Base-by-base conservation (phyloP, 192 early-diverging fungal species). In the Coemansia sp. region DNA sequence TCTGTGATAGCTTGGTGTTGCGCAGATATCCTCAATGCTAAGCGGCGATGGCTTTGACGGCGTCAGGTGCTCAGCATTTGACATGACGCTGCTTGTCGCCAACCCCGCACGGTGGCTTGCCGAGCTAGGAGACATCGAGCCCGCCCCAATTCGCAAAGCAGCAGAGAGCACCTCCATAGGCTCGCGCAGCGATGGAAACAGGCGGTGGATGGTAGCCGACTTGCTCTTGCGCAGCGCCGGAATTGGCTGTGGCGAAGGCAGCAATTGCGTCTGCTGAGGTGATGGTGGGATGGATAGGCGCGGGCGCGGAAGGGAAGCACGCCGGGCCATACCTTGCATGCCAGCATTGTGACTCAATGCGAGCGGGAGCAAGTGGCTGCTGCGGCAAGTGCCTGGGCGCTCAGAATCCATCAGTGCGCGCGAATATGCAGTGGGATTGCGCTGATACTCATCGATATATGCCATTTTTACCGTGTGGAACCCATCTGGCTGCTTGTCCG, bases 351-450 rank as follows among this genome's bases (percentile, higher is more conserved):
- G 56, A 21, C 56, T 58, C n/a, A 34, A 58, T 37, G 34, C 16
- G 34, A n/a, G 34, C 34, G 16, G 14, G 56, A n/a, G 56, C 56
- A 35, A 42, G 62, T 63, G 62, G 36, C 62, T 37, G 57, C 39
- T 43, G 60, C 26, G 23, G 26, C 28, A 39, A 14, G 24, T 43
- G 23, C 37, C 60, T 24, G 56, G 40, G 10, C 63, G 65, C 20
- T 51, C 53, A 6, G 65, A 60, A 16, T 69, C 77, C 71, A 74
- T 73, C 68, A 79, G 65, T 18, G 77, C 77, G 33, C 72, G 77
- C 45, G 66, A 73, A 38, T 79, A 79, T 28, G 71, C 77, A 11
- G 63, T 70, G 40, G 77, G 77, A 67, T 79, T 69, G 63, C 77
- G 71, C 61, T 70, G 68, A 59, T 79, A 79, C 46, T 79, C 77